phyloP scores from a whole-genome alignment of 768 basidiomycete species.

The Chalciporus piperatus region DNA sequence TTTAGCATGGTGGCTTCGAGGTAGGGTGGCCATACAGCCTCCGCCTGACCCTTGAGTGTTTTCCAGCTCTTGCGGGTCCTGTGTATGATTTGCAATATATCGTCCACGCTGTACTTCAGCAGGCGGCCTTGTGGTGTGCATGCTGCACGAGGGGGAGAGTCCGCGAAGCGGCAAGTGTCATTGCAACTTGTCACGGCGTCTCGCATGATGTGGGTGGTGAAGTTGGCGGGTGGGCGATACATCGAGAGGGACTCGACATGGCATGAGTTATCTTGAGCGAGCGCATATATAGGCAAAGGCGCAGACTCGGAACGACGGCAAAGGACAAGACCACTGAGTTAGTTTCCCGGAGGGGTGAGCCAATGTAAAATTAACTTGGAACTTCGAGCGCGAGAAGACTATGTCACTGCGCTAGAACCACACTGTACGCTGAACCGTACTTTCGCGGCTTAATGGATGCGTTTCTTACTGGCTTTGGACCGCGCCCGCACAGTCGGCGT shows the following conservation, averaged over 20 bases:
- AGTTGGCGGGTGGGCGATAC: conserved; percentile 5
- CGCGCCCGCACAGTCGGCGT: background rate
- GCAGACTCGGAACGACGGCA: conserved; percentile 21
- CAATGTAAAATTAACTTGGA: conserved; percentile 12
- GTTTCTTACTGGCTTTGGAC: conserved; percentile 3
- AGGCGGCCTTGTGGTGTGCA: conserved; percentile 11
- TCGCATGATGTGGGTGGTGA: conserved; percentile 6
- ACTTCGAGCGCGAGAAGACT: conserved; percentile 3
- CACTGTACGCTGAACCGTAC: background rate
- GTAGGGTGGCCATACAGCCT: conserved; percentile 78
- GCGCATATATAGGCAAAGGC: conserved; percentile 25
- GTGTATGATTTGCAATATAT: conserved; percentile 66
- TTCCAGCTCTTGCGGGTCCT: conserved; percentile 75
- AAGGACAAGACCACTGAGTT: conserved; percentile 4
- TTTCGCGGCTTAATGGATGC: background rate
- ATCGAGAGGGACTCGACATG: conserved; percentile 15
- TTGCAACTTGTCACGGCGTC: background rate
- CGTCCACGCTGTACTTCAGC: conserved; percentile 32
- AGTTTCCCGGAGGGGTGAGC: conserved; percentile 21
- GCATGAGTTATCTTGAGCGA: background rate
- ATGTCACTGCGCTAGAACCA: conserved; percentile 10
- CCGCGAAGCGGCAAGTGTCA: conserved; percentile 1
- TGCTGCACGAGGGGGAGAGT: conserved; percentile 6
- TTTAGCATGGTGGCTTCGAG: conserved; percentile 76
- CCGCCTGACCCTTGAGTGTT: conserved; percentile 60